Base-by-base conservation (phyloP, 2,329 filamentous ascomycete species). In the Pseudogymnoascus sp. region DNA sequence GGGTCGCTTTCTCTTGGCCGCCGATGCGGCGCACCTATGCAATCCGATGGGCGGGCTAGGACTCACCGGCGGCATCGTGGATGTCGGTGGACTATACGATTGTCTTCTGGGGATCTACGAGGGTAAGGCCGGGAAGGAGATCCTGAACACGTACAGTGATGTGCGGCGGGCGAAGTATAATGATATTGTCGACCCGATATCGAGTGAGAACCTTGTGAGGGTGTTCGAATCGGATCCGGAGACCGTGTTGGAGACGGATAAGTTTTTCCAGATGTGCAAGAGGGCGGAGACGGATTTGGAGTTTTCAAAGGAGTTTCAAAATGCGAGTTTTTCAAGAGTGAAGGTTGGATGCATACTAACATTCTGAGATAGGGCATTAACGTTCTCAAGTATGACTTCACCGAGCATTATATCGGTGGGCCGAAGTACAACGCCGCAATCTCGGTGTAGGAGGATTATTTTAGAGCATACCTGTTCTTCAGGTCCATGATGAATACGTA, bases 141-240 rank as follows among this genome's bases (percentile, higher is more conserved):
- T 78, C 34, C 68, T 78, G 5, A 73, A 76, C 65, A 74, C 71
- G 29, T 78, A 78, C 63, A 73, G 71, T 21, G 71, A 74, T 61
- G 67, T 77, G 3, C 69, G 76, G 8, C 71, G 73, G 59, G 68
- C 71, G 57, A 76, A 74, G 40, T 78, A 72, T 68, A 65, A 70
- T 3, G 71, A 74, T 3, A 69, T 76, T 7, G 75, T 77, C 34
- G 72, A 78, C 65, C 75, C 76, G 1, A 70, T 75, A 34, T 77
- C 76, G 6, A 63, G 77, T 36, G 75, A 74, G 34, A 81, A 81
- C 64, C 73, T 78, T 60, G 68, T 69, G 2, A 71, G 76, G 3
- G 63, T 78, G 14, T 70, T 62, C 69, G 70, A 60, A 31, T 71
- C 73, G 63, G 74, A 78, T 65, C 70, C 74, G 0, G 71, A 77